These are phyloP conservation scores for Phytophthora pini DNA, from an alignment of 352 stramenopile species.

Conservation along the genomic window DNA sequence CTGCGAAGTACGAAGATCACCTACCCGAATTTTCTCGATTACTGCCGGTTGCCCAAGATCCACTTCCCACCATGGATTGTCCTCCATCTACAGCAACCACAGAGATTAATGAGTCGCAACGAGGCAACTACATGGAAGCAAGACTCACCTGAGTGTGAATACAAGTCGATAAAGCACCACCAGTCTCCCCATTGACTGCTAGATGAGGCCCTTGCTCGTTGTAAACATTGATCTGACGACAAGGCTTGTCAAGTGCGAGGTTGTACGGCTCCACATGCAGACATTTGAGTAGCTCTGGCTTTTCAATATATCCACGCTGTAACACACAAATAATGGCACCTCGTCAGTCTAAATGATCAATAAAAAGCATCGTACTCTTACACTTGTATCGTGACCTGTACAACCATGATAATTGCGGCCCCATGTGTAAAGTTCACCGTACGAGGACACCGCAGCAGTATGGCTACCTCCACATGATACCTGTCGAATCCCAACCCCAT, in stretches of 20 bases:
- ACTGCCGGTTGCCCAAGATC: conserved; percentile 85
- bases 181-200: conserved; percentile 85
- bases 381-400: conserved; percentile 77
- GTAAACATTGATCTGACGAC: conserved; percentile 91
- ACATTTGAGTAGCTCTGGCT: conserved; percentile 77
- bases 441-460: conserved; percentile 87
- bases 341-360: background rate
- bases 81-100: conserved; percentile 61
- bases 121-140: background rate
- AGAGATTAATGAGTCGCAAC: too few relatives aligned
- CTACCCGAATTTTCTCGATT: conserved; percentile 80
- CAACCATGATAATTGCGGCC: conserved; percentile 91
- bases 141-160: conserved; percentile 86
- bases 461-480: conserved; percentile 91
- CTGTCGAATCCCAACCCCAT: conserved; percentile 59
- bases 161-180: conserved; percentile 74
- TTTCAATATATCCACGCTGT: conserved; percentile 70
- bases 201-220: conserved; percentile 84
- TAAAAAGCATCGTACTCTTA: conserved; percentile 12
- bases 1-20: background rate
- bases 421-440: conserved; percentile 94
- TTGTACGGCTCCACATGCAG: conserved; percentile 92
- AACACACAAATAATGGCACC: conserved; percentile 1
- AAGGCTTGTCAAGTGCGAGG: conserved; percentile 78
- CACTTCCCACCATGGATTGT: conserved; percentile 95